Percentiles rank a stretch among this genome's conserved stretches.
phyloP scores from a whole-genome alignment of 257 asterid genomes.

The Ligustrum vulgare region DNA sequence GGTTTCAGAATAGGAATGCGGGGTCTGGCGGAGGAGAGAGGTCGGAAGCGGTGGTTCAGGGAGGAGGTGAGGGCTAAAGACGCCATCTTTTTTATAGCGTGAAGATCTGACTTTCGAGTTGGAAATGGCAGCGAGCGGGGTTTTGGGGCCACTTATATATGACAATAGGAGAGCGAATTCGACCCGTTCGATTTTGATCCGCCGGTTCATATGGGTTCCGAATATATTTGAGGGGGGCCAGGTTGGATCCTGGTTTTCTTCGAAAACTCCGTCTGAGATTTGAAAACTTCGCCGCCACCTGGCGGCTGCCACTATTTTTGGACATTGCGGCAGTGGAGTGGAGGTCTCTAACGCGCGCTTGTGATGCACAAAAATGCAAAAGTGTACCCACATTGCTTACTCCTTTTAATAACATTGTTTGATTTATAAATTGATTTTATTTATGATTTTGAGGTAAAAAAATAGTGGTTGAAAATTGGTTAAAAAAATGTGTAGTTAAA shows the following conservation, averaged over 20 bases:
- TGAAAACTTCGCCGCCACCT: slow-evolving; percentile 26
- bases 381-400: slow-evolving; percentile 15
- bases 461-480: no score
- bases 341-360: neutral
- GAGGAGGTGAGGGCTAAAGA: slow-evolving; percentile 39
- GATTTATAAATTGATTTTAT: no score
- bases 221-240: slow-evolving; percentile 19
- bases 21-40: slow-evolving; percentile 9
- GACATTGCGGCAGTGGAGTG: neutral
- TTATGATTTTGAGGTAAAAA: no score
- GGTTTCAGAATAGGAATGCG: neutral
- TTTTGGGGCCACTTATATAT: neutral
- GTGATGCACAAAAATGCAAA: neutral
- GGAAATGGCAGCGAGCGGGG: slow-evolving; percentile 5
- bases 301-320: neutral
- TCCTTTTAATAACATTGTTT: no score
- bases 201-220: slow-evolving; percentile 15
- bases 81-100: slow-evolving; percentile 32
- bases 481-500: no score
- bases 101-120: slow-evolving; percentile 10
- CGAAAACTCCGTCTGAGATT: slow-evolving; percentile 6
- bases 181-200: neutral
- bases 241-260: neutral
- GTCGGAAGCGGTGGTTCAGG: slow-evolving; percentile 39
- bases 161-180: neutral